Base-by-base conservation (phyloP, 2,329 filamentous ascomycete species). In the Escovopsis sp. region DNA sequence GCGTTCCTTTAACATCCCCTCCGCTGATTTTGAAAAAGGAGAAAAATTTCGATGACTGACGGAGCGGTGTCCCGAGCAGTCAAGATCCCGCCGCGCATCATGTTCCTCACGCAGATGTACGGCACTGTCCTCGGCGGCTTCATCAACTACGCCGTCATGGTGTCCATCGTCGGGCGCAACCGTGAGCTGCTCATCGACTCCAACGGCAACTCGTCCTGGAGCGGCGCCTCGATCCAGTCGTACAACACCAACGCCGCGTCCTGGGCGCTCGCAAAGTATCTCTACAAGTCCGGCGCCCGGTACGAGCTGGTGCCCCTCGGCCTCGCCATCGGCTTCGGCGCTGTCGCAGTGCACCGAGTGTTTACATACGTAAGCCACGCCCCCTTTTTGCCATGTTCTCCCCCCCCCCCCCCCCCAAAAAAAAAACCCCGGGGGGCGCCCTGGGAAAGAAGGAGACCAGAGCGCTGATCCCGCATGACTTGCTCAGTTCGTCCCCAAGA, bases 41-140 rank as follows among this genome's bases (percentile, higher is more conserved):
- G 15, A 15, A 15, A 15, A 15, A 15, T 15, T 15, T 2, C 2
- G 15, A 15, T 15, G 15, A 15, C 15, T 15, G 15, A 15, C 15
- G 15, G 15, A 15, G 15, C 59, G 36, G 63, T 15, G 39, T 11
- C 15, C 10, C 33, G 28, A 48, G n/a, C 26, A 68, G 64, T 70
- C 49, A 77, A 77, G 48, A 69, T 75, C 6, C 69, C 71, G 2
- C 71, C 69, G 2, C 65, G 69, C 0, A 53, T 65, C 40, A 75
- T 75, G 71, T 75, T 76, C 48, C 49, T 66, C 5, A 75, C 70
- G 0, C 72, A 76, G 32, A 60, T 75, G 4, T 75, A 70, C 47
- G 72, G 70, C 12, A 75, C 71, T 1, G 50, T 75, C 1, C 57
- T 76, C 0, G 72, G 72, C 7, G 71, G 64, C 0, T 68, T 67